Evolutionary conservation across 2,329 filamentous ascomycete species (phyloP).

Genomic region (Metarhizium guizhouense): DNA sequence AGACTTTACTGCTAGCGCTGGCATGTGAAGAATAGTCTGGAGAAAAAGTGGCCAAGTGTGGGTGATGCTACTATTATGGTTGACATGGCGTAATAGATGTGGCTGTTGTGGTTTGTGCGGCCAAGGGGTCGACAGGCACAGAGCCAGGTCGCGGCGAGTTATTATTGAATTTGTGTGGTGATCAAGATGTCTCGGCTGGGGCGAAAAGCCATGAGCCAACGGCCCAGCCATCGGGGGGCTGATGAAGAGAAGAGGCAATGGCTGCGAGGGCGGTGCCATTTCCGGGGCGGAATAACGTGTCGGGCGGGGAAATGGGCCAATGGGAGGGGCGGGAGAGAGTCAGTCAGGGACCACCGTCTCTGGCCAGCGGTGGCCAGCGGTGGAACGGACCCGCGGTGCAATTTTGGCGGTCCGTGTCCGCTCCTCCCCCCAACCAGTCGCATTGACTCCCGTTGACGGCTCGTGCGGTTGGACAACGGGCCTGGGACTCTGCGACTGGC

Average conservation of each 20-base stretch:
- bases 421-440: conserved; percentile 7
- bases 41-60: not conserved
- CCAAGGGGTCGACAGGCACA: not conserved
- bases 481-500: not conserved
- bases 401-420: conserved; percentile 18
- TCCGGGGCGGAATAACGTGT: not conserved
- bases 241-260: not conserved
- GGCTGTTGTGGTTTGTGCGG: not conserved
- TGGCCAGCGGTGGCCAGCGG: not conserved
- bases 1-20: not conserved
- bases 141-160: no score
- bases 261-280: not conserved
- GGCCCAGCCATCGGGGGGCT: not conserved
- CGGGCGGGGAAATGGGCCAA: not conserved
- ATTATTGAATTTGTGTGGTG: not conserved
- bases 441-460: conserved; percentile 1
- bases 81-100: not conserved
- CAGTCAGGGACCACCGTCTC: not conserved
- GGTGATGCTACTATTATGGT: not conserved
- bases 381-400: conserved; percentile 20
- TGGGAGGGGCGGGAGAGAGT: not conserved
- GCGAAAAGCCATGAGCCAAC: not conserved
- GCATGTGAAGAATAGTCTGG: not conserved
- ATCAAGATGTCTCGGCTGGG: not conserved
- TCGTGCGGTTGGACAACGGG: not conserved